phyloP scores from a whole-genome alignment of 2,329 filamentous ascomycete species.

The Sphaerulina musiva region DNA sequence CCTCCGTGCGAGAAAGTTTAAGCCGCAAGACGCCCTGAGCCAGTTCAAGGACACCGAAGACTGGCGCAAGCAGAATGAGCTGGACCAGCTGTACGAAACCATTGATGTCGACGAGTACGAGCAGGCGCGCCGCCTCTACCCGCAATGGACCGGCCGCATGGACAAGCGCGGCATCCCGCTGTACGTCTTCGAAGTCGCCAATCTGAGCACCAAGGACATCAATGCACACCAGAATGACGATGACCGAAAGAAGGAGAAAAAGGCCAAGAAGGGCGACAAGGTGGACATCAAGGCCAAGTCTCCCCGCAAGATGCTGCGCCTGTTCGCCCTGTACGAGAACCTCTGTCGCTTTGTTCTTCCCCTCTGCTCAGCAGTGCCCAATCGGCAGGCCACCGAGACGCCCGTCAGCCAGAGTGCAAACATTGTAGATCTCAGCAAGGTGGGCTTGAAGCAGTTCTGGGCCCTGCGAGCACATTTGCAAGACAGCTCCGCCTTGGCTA shows the following conservation, averaged over 20 bases:
- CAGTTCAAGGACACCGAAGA: conserved; percentile 87
- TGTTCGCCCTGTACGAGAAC: conserved; percentile 93
- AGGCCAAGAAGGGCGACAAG: conserved; percentile 20
- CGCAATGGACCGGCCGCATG: conserved; percentile 88
- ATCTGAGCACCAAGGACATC: conserved; percentile 76
- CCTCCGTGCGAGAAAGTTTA: conserved; percentile 76
- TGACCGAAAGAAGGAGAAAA: conserved; percentile 45
- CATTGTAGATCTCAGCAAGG: conserved; percentile 85
- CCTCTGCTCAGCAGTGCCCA: conserved; percentile 66
- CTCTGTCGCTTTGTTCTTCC: conserved; percentile 81
- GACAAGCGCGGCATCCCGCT: conserved; percentile 87
- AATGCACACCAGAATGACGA: conserved; percentile 66
- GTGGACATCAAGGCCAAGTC: conserved; percentile 55
- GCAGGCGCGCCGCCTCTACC: conserved; percentile 71
- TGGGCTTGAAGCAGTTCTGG: conserved; percentile 92
- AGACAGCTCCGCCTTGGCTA: conserved; percentile 78
- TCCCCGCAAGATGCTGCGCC: conserved; percentile 68
- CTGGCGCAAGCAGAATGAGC: conserved; percentile 73
- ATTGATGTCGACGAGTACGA: conserved; percentile 84
- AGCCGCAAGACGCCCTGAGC: conserved; percentile 65
- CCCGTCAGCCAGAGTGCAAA: conserved; percentile 90
- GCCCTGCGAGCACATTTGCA: conserved; percentile 92
- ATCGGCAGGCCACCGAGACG: conserved; percentile 67
- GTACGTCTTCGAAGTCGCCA: conserved; percentile 81
- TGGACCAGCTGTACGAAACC: conserved; percentile 74